These are phyloP conservation scores for Trichoderma endophyticum DNA, from an alignment of 2,329 filamentous ascomycete genomes.

Conservation along the genomic window DNA sequence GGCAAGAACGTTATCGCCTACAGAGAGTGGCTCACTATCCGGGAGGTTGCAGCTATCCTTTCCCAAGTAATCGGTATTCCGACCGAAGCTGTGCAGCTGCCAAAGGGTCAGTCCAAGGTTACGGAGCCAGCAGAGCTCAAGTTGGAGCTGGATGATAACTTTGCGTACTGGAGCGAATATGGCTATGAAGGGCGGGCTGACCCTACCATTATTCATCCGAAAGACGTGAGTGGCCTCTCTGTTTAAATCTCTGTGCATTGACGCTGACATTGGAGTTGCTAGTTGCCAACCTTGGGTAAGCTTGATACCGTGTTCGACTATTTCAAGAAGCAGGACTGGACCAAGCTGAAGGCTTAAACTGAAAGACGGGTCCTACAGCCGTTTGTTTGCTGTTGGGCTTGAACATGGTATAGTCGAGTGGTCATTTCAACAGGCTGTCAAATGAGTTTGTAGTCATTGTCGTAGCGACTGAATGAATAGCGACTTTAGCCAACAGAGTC, in stretches of 20 bases:
- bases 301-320: conserved; percentile 18
- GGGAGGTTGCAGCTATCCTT: conserved; percentile 23
- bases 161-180: conserved; percentile 20
- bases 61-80: conserved; percentile 20
- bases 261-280: not conserved
- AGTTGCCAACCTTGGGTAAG: conserved; percentile 5
- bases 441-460: not conserved
- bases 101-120: not conserved
- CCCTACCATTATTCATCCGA: conserved; percentile 18
- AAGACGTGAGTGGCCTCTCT: conserved; percentile 15
- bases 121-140: conserved; percentile 8
- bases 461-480: not conserved
- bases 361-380: not conserved
- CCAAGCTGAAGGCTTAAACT: conserved; percentile 21
- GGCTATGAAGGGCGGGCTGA: conserved; percentile 22
- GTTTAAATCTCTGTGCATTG: not conserved
- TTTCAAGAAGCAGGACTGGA: conserved; percentile 26
- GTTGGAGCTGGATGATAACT: conserved; percentile 15
- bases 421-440: not conserved
- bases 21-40: conserved; percentile 24
- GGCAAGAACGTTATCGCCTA: conserved; percentile 26
- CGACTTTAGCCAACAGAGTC: not conserved
- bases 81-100: conserved; percentile 11
- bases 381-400: not conserved
- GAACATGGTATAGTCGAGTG: not conserved